Conservation (phyloP, 345 rosid species). For the Eucalyptus regnans region DNA sequence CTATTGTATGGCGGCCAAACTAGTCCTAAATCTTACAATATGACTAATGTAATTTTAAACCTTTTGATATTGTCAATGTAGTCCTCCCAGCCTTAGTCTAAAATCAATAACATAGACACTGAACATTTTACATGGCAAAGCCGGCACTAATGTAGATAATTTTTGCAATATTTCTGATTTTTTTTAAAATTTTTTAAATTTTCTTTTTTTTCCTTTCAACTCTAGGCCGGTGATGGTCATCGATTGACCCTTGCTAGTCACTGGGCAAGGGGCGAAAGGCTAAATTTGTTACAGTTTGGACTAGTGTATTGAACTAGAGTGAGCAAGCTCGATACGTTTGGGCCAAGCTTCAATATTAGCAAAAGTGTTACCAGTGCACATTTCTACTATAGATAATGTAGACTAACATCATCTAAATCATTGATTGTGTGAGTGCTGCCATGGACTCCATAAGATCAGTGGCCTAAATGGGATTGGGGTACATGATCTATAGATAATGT, state of each 20-base stretch:
- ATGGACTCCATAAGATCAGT: neutral
- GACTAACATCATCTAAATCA: neutral
- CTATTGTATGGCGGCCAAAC: too few species aligned
- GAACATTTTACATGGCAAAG: too few species aligned
- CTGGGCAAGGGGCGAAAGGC: neutral
- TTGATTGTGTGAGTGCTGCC: neutral
- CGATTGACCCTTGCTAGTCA: rapidly evolving
- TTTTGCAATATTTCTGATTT: too few species aligned
- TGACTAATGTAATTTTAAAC: too few species aligned
- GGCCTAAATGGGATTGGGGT: too few species aligned
- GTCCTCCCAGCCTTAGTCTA: too few species aligned
- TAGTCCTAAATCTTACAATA: rapidly evolving
- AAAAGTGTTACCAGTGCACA: neutral
- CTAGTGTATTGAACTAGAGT: neutral
- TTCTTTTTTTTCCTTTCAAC: neutral
- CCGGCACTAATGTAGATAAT: rapidly evolving
- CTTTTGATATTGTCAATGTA: too few species aligned
- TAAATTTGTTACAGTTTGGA: too few species aligned
- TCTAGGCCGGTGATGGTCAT: neutral
- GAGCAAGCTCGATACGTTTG: neutral
- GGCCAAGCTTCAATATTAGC: neutral
- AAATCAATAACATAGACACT: too few species aligned
- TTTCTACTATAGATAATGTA: neutral
- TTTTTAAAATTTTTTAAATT: rapidly evolving
- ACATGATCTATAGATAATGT: too few species aligned